phyloP scores from a whole-genome alignment of 2,329 filamentous ascomycete genomes.

The Pestalotiopsis sp. region DNA sequence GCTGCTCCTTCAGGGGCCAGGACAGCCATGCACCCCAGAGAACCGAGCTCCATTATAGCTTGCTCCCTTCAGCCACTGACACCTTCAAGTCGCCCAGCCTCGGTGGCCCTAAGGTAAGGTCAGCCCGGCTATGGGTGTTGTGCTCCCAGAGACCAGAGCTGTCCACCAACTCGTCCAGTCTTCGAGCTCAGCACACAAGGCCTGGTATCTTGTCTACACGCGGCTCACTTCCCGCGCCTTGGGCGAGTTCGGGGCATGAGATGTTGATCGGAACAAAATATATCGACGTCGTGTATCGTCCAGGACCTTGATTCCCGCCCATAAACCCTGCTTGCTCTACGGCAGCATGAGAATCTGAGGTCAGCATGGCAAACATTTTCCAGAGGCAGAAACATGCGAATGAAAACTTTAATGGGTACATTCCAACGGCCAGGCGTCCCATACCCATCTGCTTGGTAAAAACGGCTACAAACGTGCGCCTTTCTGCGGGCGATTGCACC shows the following conservation, averaged over 20 bases:
- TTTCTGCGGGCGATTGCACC: background rate
- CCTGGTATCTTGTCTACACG: background rate
- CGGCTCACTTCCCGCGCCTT: background rate
- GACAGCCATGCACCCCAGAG: slow-evolving; percentile 6
- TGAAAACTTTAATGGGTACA: background rate
- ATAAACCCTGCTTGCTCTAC: background rate
- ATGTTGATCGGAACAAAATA: background rate
- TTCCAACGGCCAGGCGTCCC: background rate
- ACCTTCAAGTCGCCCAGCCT: background rate
- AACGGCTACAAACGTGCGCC: background rate
- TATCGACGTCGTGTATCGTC: background rate
- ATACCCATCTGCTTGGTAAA: background rate
- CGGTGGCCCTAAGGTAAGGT: background rate
- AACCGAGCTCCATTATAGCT: background rate
- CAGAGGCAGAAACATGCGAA: background rate
- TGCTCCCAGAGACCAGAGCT: background rate
- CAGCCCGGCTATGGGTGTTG: background rate
- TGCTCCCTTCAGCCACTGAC: background rate
- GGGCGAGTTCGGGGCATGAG: background rate
- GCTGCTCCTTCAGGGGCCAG: slow-evolving; percentile 2
- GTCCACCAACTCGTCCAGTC: background rate
- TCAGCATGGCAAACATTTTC: background rate
- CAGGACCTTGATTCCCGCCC: background rate
- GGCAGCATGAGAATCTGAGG: background rate
- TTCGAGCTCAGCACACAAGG: background rate